Percentiles rank a stretch among this genome's conserved stretches.
Conservation (phyloP, 192 early-diverging fungal species). For the Glomus cerebriforme region DNA sequence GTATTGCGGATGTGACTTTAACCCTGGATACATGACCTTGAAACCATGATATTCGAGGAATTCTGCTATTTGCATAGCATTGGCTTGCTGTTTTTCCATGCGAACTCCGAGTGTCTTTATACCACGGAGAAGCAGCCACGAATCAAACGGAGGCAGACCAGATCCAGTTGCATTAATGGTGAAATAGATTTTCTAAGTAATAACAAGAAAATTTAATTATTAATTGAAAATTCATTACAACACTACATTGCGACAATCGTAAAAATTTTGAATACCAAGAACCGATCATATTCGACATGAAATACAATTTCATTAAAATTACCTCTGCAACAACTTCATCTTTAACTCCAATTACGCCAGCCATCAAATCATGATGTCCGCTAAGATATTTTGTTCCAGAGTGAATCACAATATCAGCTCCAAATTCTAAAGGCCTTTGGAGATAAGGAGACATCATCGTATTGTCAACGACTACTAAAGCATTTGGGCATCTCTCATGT, state of each 20-base stretch:
- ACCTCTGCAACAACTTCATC: conserved; percentile 74
- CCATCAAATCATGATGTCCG: conserved; percentile 98
- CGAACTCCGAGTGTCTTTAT: conserved; percentile 95
- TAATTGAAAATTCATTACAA: too few relatives aligned
- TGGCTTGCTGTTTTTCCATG: conserved; percentile 92
- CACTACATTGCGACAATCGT: too few relatives aligned
- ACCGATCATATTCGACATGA: too few relatives aligned
- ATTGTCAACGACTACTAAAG: conserved; percentile 94
- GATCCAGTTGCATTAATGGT: conserved; percentile 95
- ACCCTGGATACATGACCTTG: conserved; percentile 89
- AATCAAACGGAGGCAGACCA: conserved; percentile 89
- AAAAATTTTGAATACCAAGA: too few relatives aligned
- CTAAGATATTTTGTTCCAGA: conserved; percentile 97
- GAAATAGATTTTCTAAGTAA: conserved; percentile 73
- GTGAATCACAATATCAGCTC: conserved; percentile 93
- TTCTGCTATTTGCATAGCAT: conserved; percentile 75
- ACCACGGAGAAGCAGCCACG: conserved; percentile 90
- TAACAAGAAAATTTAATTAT: too few relatives aligned
- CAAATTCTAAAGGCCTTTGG: conserved; percentile 84
- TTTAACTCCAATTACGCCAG: conserved; percentile 88
- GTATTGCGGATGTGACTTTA: conserved; percentile 80
- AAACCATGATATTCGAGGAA: conserved; percentile 81
- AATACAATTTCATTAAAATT: neutral
- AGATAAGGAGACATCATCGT: conserved; percentile 99
- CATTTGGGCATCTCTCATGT: conserved; percentile 71